Evolutionary conservation across 2,329 filamentous ascomycete genomes (phyloP).

Genomic region (Pezicula carpinea): DNA sequence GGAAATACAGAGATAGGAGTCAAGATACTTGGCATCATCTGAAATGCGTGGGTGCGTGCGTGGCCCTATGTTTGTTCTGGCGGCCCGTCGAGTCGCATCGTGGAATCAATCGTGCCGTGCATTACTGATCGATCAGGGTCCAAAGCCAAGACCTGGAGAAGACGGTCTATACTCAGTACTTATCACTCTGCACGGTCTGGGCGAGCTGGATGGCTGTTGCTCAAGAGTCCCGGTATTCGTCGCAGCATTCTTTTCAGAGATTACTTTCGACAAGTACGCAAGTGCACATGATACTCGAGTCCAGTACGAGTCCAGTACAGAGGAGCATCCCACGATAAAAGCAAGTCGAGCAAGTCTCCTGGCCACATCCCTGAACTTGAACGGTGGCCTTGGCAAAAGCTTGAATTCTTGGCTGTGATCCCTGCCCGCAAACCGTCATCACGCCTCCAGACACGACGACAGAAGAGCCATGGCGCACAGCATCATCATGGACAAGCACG

Average conservation of each 20-base stretch:
- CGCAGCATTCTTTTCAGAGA: too few relatives aligned
- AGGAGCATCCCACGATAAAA: neutral
- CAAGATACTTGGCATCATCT: neutral
- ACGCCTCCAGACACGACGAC: neutral
- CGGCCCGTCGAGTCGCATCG: too few relatives aligned
- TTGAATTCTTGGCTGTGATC: constrained; percentile 7
- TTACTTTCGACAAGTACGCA: too few relatives aligned
- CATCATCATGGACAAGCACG: neutral
- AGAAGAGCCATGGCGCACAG: neutral
- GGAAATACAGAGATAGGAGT: neutral
- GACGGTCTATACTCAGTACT: too few relatives aligned
- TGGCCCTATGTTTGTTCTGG: neutral
- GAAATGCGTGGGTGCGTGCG: too few relatives aligned
- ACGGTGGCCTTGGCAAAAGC: constrained; percentile 18
- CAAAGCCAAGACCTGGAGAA: too few relatives aligned
- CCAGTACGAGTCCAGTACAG: neutral
- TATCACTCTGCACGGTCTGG: too few relatives aligned
- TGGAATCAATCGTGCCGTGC: neutral
- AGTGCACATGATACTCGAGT: too few relatives aligned
- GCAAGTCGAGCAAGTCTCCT: too few relatives aligned
- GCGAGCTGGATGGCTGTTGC: too few relatives aligned
- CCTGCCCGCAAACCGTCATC: constrained; percentile 6
- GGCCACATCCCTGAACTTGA: neutral
- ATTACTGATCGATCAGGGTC: too few relatives aligned
- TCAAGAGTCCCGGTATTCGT: too few relatives aligned